Conservation (phyloP, 805 yeast genomes). For the Ogataea populi-albae region DNA sequence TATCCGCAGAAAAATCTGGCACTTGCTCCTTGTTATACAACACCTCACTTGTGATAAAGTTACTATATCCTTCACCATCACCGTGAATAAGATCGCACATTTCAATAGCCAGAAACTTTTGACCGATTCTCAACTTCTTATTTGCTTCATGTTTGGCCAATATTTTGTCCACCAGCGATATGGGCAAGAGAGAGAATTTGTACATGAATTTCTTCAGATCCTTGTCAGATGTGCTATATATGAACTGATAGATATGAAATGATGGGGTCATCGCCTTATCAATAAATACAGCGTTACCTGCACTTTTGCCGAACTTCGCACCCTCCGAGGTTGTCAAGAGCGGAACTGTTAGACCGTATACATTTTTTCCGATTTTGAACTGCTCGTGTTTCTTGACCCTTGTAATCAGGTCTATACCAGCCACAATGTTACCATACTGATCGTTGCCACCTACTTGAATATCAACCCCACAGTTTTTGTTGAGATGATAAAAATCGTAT, state of each 20-base stretch:
- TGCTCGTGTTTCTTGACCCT: conserved; percentile 40
- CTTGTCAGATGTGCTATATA: conserved; percentile 74
- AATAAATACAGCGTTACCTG: conserved; percentile 93
- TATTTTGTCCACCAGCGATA: conserved; percentile 52
- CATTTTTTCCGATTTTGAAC: conserved; percentile 22
- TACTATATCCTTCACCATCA: conserved; percentile 63
- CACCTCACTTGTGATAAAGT: conserved; percentile 63
- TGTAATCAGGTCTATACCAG: conserved; percentile 85
- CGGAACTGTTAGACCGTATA: conserved; percentile 86
- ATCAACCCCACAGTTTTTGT: conserved; percentile 53
- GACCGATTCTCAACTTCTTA: conserved; percentile 71
- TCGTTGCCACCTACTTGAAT: conserved; percentile 95
- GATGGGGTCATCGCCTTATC: conserved; percentile 73
- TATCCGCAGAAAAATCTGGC: conserved; percentile 44
- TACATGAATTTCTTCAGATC: conserved; percentile 68
- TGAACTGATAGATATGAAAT: conserved; percentile 80
- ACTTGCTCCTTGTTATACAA: conserved; percentile 41
- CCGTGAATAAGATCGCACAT: conserved; percentile 90
- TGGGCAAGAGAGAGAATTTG: conserved; percentile 76
- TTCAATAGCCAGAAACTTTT: conserved; percentile 74
- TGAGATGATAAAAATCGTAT: conserved; percentile 84
- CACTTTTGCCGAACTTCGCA: conserved; percentile 93
- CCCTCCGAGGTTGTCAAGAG: conserved; percentile 84
- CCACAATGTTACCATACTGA: conserved; percentile 98
- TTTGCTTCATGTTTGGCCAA: conserved; percentile 49